Base-by-base conservation (phyloP, 176 grass and related monocot genomes). In the Aechmea fasciata region DNA sequence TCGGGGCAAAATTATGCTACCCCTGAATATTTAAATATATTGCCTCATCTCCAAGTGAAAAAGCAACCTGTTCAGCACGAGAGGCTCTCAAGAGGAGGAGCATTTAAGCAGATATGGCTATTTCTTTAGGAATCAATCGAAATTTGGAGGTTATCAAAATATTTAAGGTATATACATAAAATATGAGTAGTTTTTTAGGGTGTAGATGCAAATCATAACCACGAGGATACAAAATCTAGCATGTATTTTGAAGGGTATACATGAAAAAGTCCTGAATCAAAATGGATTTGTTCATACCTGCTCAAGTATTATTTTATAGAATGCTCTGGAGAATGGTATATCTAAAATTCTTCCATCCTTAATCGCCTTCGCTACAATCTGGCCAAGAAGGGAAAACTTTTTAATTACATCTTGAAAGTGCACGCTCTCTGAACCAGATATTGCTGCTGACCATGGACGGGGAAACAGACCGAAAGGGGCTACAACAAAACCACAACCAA, bases 261-360 rank as follows among this genome's bases (percentile, higher is more conserved):
- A 41, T 41, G 33, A 41, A 41, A 41, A 41, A 41, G 33, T 41
- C 33, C 4, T 41, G 33, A 41, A 61, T 61, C 55, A 61, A 9
- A 61, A 61, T 61, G n/a, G 15, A 61, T 61, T 10, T 22, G 20
- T 17, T 61, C 55, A 9, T 17, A 92, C 89, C 89, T 85, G 85
- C 15, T 83, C 82, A 22, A 88, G 73, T 41, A 92, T 72, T 79
- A 92, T 77, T 65, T 83, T 92, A 52, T 88, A 88, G 68, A 92
- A 92, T 77, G 82, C 77, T 72, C 79, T 88, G 69, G 89, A 92
- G 83, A 92, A 92, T 75, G 89, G 82, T 69, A 88, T 85, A 65
- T 92, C 89, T 0, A 92, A 77, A 70, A 88, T 92, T 59, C 85
- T 82, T 63, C 77, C 71, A 33, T 92, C 89, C 68, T 88, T 92